Percentiles rank a stretch among this genome's conserved stretches.
Evolutionary conservation across 228 moss, liverwort and hornwort genomes (phyloP).

Genomic region (Sphagnum magellanicum): DNA sequence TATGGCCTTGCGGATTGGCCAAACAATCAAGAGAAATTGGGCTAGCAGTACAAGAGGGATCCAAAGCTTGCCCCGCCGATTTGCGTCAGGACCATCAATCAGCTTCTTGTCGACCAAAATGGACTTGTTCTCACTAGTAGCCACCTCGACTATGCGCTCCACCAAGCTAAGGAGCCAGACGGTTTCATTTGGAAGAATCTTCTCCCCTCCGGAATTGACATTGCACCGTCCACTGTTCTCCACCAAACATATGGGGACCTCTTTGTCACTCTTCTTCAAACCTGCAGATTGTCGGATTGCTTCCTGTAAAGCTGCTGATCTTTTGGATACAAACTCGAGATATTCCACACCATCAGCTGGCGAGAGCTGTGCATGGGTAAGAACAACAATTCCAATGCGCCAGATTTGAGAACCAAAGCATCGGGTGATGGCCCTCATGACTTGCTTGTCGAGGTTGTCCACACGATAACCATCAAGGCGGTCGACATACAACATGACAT

Average conservation of each 20-base stretch:
- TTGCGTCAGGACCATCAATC: conserved; percentile 46
- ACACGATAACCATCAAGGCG: conserved; percentile 70
- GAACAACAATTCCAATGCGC: conserved; percentile 38
- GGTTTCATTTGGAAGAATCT: conserved; percentile 57
- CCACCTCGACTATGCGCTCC: conserved; percentile 50
- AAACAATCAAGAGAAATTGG: conserved; percentile 53
- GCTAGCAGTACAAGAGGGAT: conserved; percentile 50
- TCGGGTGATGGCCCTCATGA: conserved; percentile 48
- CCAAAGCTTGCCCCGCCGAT: conserved; percentile 54
- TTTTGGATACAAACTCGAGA: conserved; percentile 42
- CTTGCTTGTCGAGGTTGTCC: conserved; percentile 64
- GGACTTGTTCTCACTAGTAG: conserved; percentile 31
- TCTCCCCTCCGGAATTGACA: conserved; percentile 47
- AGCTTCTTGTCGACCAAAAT: conserved; percentile 42
- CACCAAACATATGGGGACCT: conserved; percentile 50
- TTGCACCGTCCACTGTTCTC: conserved; percentile 58
- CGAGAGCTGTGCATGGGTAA: conserved; percentile 61
- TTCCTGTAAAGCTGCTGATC: conserved; percentile 46
- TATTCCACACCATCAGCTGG: conserved; percentile 56
- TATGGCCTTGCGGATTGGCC: conserved; percentile 51
- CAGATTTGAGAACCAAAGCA: conserved; percentile 63
- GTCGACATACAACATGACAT: conserved; percentile 59
- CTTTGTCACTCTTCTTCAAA: conserved; percentile 43
- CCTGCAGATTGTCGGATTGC: conserved; percentile 48
- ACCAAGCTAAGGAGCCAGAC: conserved; percentile 56